Conservation (phyloP, 768 basidiomycete genomes). For the Pleurotus tuoliensis region DNA sequence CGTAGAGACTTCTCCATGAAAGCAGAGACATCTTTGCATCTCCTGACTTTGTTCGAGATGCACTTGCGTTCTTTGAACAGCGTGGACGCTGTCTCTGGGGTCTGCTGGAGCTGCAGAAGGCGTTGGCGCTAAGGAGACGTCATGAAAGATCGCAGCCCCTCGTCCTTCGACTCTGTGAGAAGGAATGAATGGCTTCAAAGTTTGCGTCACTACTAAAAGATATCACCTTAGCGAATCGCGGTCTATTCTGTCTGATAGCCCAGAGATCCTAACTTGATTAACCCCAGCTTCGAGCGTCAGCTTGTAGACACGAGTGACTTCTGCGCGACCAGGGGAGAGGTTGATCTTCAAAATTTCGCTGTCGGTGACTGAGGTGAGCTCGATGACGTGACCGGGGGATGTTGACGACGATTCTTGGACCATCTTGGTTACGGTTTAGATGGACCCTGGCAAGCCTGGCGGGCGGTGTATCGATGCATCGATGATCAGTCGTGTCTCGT, state of each 20-base stretch:
- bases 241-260: slow-evolving; percentile 33
- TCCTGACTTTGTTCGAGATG: slow-evolving; percentile 3
- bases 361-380: slow-evolving; percentile 24
- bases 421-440: neutral
- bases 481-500: too few species aligned
- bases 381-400: slow-evolving; percentile 18
- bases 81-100: neutral
- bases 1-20: slow-evolving; percentile 32
- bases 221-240: slow-evolving; percentile 34
- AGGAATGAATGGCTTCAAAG: too few species aligned
- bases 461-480: too few species aligned
- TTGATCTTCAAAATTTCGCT: slow-evolving; percentile 36
- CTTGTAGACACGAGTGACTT: slow-evolving; percentile 36
- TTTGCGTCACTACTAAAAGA: too few species aligned
- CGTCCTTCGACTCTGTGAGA: slow-evolving; percentile 13
- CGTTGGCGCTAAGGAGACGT: slow-evolving; percentile 9
- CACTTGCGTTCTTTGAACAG: neutral
- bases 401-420: neutral
- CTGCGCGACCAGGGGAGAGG: slow-evolving; percentile 38
- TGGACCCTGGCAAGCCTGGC: neutral
- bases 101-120: neutral
- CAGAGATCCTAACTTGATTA: slow-evolving; percentile 37
- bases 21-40: slow-evolving; percentile 14
- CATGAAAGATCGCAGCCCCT: slow-evolving; percentile 13
- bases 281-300: slow-evolving; percentile 33